Percentiles rank a stretch among this genome's conserved stretches.
phyloP scores from a whole-genome alignment of 768 basidiomycete species.

The Lactifluus subvellereus region DNA sequence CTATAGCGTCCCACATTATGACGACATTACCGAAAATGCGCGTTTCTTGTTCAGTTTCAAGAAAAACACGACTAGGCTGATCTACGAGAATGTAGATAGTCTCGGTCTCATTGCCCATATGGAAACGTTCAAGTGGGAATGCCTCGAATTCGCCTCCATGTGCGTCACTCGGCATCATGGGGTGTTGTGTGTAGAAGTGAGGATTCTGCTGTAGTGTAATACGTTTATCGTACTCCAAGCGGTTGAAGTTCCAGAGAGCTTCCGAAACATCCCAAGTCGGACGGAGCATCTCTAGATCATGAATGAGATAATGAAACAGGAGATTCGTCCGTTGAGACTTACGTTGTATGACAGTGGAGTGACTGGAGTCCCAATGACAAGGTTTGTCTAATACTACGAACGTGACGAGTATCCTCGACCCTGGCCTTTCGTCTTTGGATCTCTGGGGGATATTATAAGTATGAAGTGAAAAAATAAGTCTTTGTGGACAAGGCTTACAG shows the following conservation, averaged over 20 bases:
- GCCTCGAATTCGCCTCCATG: neutral
- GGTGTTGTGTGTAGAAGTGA: neutral
- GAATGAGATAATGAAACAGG: neutral
- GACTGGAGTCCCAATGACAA: too few species aligned
- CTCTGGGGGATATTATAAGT: too few species aligned
- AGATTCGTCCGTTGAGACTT: too few species aligned
- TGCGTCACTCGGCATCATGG: neutral
- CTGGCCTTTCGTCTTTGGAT: too few species aligned
- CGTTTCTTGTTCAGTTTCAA: neutral
- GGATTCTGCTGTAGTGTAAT: conserved; percentile 9
- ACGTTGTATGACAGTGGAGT: too few species aligned
- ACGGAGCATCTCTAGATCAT: neutral
- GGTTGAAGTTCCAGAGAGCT: neutral
- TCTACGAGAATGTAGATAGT: conserved; percentile 1
- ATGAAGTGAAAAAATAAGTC: too few species aligned
- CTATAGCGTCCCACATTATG: neutral
- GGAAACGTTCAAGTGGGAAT: neutral
- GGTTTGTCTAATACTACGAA: too few species aligned
- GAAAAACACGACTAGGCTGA: neutral
- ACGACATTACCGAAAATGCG: neutral
- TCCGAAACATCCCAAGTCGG: neutral
- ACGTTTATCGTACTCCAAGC: neutral
- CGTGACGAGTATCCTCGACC: too few species aligned
- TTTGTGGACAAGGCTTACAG: too few species aligned
- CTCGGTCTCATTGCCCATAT: too few species aligned